These are phyloP conservation scores for Heliosperma pusillum DNA, from an alignment of 148 eudicot genomes.

Conservation along the genomic window DNA sequence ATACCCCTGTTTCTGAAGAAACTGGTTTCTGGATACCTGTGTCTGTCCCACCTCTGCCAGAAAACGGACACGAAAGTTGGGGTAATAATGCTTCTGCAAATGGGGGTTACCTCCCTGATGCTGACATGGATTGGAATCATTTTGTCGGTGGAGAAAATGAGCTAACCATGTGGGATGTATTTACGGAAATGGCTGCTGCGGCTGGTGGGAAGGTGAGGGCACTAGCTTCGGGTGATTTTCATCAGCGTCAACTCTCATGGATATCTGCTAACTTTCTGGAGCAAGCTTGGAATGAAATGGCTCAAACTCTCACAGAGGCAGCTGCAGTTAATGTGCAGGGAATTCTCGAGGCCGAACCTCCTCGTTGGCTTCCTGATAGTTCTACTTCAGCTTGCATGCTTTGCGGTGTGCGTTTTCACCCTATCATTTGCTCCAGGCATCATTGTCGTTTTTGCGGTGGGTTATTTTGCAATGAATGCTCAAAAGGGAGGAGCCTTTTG, in stretches of 20 bases:
- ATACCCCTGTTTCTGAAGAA: slow-evolving; percentile 54
- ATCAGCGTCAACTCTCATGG: slow-evolving; percentile 47
- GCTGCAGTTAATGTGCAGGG: slow-evolving; percentile 42
- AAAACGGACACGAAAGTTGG: slow-evolving; percentile 45
- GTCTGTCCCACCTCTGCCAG: slow-evolving; percentile 56
- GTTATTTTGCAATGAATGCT: slow-evolving; percentile 56
- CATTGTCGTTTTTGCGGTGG: slow-evolving; percentile 80
- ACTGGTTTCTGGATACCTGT: slow-evolving; percentile 71
- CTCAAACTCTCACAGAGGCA: slow-evolving; percentile 67
- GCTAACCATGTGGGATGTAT: slow-evolving; percentile 77
- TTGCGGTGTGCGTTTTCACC: slow-evolving; percentile 57
- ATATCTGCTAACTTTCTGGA: slow-evolving; percentile 48
- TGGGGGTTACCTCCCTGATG: slow-evolving; percentile 51
- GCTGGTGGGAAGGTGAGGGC: slow-evolving; percentile 61
- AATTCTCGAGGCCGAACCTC: slow-evolving; percentile 57
- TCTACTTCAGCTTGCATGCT: slow-evolving; percentile 68
- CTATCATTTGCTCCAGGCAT: slow-evolving; percentile 66
- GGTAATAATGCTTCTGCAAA: slow-evolving; percentile 35
- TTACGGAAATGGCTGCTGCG: slow-evolving; percentile 49
- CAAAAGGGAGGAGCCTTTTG: slow-evolving; percentile 66
- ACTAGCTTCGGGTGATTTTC: slow-evolving; percentile 52
- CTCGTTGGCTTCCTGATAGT: slow-evolving; percentile 72
- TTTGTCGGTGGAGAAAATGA: slow-evolving; percentile 58
- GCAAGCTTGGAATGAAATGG: slow-evolving; percentile 69
- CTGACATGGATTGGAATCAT: slow-evolving; percentile 58